A percentile compares a stretch with the other conserved stretches of the same genome.
These are phyloP conservation scores for Globisporangium sylvaticum DNA, from an alignment of 352 stramenopile genomes.

Conservation along the genomic window DNA sequence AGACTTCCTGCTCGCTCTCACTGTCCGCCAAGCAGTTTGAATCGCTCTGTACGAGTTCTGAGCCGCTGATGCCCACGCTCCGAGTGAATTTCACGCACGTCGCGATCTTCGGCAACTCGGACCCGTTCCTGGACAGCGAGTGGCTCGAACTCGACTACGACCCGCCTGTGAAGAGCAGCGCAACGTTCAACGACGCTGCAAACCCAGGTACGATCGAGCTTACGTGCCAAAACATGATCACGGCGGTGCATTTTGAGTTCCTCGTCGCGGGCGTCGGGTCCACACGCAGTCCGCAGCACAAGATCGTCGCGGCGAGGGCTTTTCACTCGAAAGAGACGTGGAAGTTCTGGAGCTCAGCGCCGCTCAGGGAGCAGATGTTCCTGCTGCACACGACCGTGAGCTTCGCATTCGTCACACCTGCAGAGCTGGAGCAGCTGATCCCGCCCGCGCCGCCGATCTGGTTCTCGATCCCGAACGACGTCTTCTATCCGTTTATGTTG, in stretches of 20 bases:
- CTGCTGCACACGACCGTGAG: conserved; percentile 30
- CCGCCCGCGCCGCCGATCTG: conserved; percentile 36
- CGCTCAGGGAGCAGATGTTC: conserved; percentile 20
- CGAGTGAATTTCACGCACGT: conserved; percentile 39
- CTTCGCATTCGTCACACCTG: conserved; percentile 24
- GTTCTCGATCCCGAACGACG: conserved; percentile 51
- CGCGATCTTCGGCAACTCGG: conserved; percentile 37
- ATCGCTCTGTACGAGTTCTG: conserved; percentile 20
- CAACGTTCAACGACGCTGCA: conserved; percentile 18
- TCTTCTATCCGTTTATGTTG: conserved; percentile 51
- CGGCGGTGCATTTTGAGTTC: conserved; percentile 32
- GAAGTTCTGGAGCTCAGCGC: conserved; percentile 27
- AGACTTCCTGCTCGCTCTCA: conserved; percentile 27
- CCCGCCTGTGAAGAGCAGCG: conserved; percentile 16
- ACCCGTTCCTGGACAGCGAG: conserved; percentile 29
- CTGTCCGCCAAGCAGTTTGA: conserved; percentile 26
- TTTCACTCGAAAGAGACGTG: conserved; percentile 31
- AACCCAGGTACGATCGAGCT: conserved; percentile 24
- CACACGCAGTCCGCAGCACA: conserved; percentile 29
- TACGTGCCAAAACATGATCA: conserved; percentile 24
- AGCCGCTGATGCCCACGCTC: conserved; percentile 19
- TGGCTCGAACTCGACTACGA: conserved; percentile 45
- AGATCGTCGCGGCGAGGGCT: conserved; percentile 36
- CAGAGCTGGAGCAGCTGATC: conserved; percentile 27
- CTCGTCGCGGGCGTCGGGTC: conserved; percentile 33